phyloP scores from a whole-genome alignment of 305 asterid species.

The Fraxinus sp. region DNA sequence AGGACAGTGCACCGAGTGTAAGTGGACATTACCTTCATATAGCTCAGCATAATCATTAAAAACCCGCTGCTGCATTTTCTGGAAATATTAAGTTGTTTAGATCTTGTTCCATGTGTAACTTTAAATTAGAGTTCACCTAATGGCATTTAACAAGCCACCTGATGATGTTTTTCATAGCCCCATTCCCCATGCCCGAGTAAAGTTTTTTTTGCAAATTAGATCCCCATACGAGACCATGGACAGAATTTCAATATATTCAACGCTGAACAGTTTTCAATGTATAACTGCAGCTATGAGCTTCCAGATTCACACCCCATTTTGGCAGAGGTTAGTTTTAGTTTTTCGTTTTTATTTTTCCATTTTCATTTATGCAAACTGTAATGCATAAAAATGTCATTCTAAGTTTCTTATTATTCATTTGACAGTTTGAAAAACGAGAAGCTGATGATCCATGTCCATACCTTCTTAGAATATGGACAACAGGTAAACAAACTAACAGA shows the following conservation, averaged over 20 bases:
- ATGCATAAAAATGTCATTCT: slow-evolving; percentile 6
- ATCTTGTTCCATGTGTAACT: background rate
- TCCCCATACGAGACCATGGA: background rate
- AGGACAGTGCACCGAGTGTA: slow-evolving; percentile 56
- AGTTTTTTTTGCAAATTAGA: background rate
- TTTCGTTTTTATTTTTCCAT: background rate
- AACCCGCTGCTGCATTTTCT: background rate
- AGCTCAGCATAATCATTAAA: background rate
- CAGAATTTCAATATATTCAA: background rate
- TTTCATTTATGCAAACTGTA: background rate
- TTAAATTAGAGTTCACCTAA: background rate
- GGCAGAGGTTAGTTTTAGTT: slow-evolving; percentile 41
- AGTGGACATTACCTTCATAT: slow-evolving; percentile 25
- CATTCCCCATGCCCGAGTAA: background rate
- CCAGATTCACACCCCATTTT: slow-evolving; percentile 64
- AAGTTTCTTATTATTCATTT: background rate
- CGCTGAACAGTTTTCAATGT: background rate
- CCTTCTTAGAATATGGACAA: slow-evolving; percentile 48
- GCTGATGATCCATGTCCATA: slow-evolving; percentile 48
- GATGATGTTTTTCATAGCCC: background rate
- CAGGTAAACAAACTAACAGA: slow-evolving; percentile 36
- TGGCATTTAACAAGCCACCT: background rate
- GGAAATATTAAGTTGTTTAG: background rate
- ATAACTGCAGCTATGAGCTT: slow-evolving; percentile 51
- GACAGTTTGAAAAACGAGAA: slow-evolving; percentile 44